These are phyloP conservation scores for Purpureocillium takamizusanense DNA, from an alignment of 2,329 filamentous ascomycete species.

Conservation along the genomic window DNA sequence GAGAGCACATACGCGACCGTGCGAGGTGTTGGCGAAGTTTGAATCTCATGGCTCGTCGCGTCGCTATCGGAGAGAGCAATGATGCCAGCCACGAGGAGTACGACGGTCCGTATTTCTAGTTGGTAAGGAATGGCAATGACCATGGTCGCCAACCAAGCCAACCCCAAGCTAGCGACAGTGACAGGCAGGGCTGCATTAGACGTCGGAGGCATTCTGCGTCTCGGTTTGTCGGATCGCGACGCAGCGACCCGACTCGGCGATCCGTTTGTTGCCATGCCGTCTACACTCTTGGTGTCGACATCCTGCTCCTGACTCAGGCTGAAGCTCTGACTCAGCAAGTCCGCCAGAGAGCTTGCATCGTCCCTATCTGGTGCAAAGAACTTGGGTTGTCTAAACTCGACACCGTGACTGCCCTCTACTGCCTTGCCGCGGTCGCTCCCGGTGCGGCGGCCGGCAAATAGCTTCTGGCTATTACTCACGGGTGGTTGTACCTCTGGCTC, in stretches of 20 bases:
- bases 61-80: slow-evolving; percentile 20
- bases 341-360: slow-evolving; percentile 33
- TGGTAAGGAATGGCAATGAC: slow-evolving; percentile 12
- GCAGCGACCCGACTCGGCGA: too few species aligned
- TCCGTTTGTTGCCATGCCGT: neutral
- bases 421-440: slow-evolving; percentile 3
- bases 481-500: slow-evolving; percentile 37
- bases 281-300: neutral
- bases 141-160: slow-evolving; percentile 16
- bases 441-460: slow-evolving; percentile 32
- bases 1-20: slow-evolving; percentile 14
- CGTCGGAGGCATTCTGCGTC: too few species aligned
- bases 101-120: slow-evolving; percentile 16
- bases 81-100: slow-evolving; percentile 17
- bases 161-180: slow-evolving; percentile 12
- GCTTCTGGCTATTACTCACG: slow-evolving; percentile 34
- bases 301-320: slow-evolving; percentile 23
- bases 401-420: slow-evolving; percentile 11
- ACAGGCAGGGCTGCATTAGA: slow-evolving; percentile 8
- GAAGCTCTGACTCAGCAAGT: slow-evolving; percentile 35
- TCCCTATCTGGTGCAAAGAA: slow-evolving; percentile 43
- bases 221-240: too few species aligned
- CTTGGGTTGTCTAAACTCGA: slow-evolving; percentile 49
- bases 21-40: slow-evolving; percentile 8
- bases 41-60: slow-evolving; percentile 11